Evolutionary conservation across 1,139 yeast species (phyloP), one percentile per base, ranked within the genome.

Genomic region (Suhomyces terraborum): DNA sequence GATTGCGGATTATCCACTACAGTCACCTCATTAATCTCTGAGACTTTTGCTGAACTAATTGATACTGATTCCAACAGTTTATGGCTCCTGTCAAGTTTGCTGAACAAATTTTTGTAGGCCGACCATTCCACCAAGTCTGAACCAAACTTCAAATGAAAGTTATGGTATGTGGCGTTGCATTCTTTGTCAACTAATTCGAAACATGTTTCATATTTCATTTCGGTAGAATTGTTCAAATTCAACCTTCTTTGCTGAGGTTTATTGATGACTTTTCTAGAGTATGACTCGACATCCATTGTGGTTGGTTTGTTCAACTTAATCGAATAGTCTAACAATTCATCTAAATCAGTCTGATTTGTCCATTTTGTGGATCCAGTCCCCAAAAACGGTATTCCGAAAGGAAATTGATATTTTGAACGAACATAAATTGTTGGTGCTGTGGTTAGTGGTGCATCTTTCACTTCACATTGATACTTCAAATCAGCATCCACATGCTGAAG

Each of bases 401-500:
- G 60, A 44, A 1, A 54, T 52, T 32, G 19, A 36, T 44, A 18
- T 4, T 42, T 21, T n/a, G 45, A 33, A 6, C 35, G 42, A 13
- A 30, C 31, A 21, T 37, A 41, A 20, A 41, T 41, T 7, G 44
- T 25, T 7, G 45, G 41, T 9, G 42, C 40, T 3, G 28, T 25
- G 12, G 40, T 39, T 8, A 44, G 25, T 6, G 41, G 30, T 20
- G 70, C 50, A 16, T 75, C 72, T 41, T 73, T 62, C 1, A 59
- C 33, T 13, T 60, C 62, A 38, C 93, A 68, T 48, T 88, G 82
- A 44, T 59, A 72, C 26, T 62, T 64, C 23, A 87, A 78, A 53
- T 87, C 94, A 22, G 72, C 69, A 64, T 86, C 74, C 12, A 88
- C 67, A 32, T 76, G 78, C 41, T 73, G 71, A 30, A 89, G 75